Base-by-base conservation (phyloP, 2,329 filamentous ascomycete genomes). In the Penicillium sp. region DNA sequence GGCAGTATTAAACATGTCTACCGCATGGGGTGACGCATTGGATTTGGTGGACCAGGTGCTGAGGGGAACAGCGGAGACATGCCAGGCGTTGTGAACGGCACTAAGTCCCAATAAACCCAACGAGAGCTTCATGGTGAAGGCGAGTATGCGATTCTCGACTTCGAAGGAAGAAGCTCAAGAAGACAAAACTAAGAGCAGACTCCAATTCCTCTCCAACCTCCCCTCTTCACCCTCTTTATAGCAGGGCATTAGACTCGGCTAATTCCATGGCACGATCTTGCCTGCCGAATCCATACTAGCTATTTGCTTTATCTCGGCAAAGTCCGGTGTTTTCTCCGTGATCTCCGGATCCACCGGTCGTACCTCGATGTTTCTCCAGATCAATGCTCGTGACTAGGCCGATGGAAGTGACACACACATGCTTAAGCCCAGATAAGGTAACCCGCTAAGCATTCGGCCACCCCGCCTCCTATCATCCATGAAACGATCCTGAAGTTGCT, bases 1-100 rank as follows among this genome's bases (percentile, higher is more conserved):
- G 10, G 56, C 58, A 2, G 54, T 48, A 22, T 52, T 60, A 47
- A 60, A 60, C 58, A 60, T 60, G 10, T 59, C 54, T 5, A 49
- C 50, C 4, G 50, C 50, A 11, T 48, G 31, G 6, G 45, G 8
- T 3, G 50, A 53, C 11, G 50, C 45, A 22, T 14, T 5, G 4
- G 39, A 39, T 9, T 27, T 49, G 22, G 18, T 9, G 10, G 45
- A 22, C 50, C 50, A 49, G 40, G 10, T 53, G 8, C 43, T 24
- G 34, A 43, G 16, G 21, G 45, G 50, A 16, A 18, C 45, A 22
- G 45, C 45, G 22, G 16, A 39, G 27, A 43, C 39, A 38, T 31
- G 42, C 2, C 31, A 14, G 5, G 31, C 13, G 41, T 46, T 46
- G 10, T 36, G 21, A n/a, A n/a, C 14, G 1, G 3, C 14, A 22